Conservation (phyloP, 352 stramenopile genomes). For the Phytophthora pinifolia region DNA sequence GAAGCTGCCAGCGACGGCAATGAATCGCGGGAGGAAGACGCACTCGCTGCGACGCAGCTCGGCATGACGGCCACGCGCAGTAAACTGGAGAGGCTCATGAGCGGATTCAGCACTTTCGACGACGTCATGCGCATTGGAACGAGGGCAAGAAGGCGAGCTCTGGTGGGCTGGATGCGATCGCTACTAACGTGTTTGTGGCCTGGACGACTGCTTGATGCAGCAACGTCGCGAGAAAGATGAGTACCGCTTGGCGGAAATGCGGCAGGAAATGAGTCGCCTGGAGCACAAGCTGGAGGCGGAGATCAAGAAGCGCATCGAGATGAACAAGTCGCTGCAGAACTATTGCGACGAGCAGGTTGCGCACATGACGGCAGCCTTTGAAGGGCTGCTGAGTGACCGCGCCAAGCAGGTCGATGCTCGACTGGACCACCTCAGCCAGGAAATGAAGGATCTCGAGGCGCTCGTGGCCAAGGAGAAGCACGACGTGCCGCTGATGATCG, state of each 20-base stretch:
- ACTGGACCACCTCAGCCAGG: conserved; percentile 65
- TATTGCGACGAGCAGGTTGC: conserved; percentile 90
- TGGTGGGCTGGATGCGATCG: not conserved
- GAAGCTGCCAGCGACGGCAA: conserved; percentile 6
- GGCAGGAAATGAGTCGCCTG: conserved; percentile 89
- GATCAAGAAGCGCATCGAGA: conserved; percentile 94
- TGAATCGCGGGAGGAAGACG: conserved; percentile 14
- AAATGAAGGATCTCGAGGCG: conserved; percentile 80
- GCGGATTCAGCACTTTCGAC: conserved; percentile 84
- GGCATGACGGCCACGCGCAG: conserved; percentile 72
- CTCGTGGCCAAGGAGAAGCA: conserved; percentile 87
- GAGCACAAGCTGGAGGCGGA: conserved; percentile 92
- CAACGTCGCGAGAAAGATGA: conserved; percentile 93
- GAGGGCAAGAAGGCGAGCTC: conserved; percentile 28
- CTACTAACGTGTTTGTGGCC: not conserved
- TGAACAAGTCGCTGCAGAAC: conserved; percentile 92
- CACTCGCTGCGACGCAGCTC: conserved; percentile 34
- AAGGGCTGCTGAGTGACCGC: conserved; percentile 78
- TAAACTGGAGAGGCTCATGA: conserved; percentile 87
- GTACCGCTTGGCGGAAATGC: conserved; percentile 91
- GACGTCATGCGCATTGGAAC: conserved; percentile 87
- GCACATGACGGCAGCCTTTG: conserved; percentile 81
- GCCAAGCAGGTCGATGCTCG: conserved; percentile 72
- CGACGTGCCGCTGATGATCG: conserved; percentile 90
- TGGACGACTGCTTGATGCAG: conserved; percentile 26